Base-by-base conservation (phyloP, 495 filamentous ascomycete genomes). In the Staphylotrichum longicolle region DNA sequence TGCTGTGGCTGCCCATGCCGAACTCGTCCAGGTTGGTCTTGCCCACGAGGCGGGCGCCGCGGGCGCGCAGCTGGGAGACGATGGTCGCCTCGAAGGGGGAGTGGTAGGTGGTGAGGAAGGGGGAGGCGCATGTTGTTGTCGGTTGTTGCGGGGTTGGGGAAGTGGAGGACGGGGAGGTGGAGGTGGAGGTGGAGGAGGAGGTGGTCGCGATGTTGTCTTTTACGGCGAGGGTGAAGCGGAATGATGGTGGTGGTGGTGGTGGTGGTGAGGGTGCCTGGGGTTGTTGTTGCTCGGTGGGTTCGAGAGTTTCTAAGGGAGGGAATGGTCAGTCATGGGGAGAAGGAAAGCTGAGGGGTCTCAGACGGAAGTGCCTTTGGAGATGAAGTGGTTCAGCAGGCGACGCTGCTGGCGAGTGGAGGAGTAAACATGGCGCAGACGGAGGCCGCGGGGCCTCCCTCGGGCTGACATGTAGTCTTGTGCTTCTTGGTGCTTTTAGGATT, bases 21-120 rank as follows among this genome's bases (percentile, higher is more conserved):
- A 98, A 98, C 70, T 98, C 94, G 78, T 98, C 94, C 66, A 98
- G 80, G 72, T 96, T 96, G 0, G 91, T 91, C 72, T 96, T 97
- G 7, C 88, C 88, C 14, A 84, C 79, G 4, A 96, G 70, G 20
- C 81, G 71, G 5, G 86, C 87, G 44, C 90, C 91, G 27, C 85
- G 80, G 53, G 78, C 68, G 63, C 83, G 80, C 49, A 96, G 80
- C 58, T 82, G 79, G 10, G 61, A 67, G 11, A 96, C 84, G 40
- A 96, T 91, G 4, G 90, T 93, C 7, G 94, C 92, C 70, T 91
- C 83, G 73, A 89, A 94, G 27, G 95, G 95, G 61, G 85, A 90
- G 49, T 66, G 71, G 74, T 88, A 88, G 57, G 75, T 74, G n/a
- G 83, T 67, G n/a, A 96, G 79, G 55, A 89, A 85, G n/a, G 75